Percentiles rank a stretch among this genome's conserved stretches.
Conservation (phyloP, 1,139 yeast genomes). For the Lizanozyma gosingica region DNA sequence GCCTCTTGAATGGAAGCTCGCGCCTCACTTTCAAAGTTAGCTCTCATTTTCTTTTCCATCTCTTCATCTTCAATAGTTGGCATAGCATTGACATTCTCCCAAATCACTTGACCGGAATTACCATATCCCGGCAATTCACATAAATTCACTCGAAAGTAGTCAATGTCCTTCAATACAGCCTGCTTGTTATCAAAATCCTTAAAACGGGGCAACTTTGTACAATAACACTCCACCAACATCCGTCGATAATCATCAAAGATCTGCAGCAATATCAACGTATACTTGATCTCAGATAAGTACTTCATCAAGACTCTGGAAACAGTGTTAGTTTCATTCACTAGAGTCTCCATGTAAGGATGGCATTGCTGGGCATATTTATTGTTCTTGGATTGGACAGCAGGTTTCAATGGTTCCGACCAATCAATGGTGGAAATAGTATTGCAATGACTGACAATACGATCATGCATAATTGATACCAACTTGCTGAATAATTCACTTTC, state of each 20-base stretch:
- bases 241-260: constrained; percentile 56
- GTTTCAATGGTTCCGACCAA: constrained; percentile 38
- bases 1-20: constrained; percentile 2
- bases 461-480: constrained; percentile 62
- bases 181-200: constrained; percentile 47
- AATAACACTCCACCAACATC: constrained; percentile 45
- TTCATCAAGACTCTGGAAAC: constrained; percentile 53
- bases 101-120: constrained; percentile 54
- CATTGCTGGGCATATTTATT: constrained; percentile 27
- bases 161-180: constrained; percentile 51
- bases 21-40: constrained; percentile 18
- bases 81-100: constrained; percentile 55
- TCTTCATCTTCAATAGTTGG: constrained; percentile 41
- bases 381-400: constrained; percentile 4
- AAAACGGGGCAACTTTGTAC: constrained; percentile 41
- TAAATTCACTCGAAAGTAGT: constrained; percentile 53
- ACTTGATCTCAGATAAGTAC: constrained; percentile 47
- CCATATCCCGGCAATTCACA: constrained; percentile 57
- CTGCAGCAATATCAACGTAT: constrained; percentile 41
- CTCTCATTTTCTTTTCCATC: constrained; percentile 40
- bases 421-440: constrained; percentile 35
- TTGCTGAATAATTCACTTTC: constrained; percentile 59
- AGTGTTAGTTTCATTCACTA: constrained; percentile 59
- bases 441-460: constrained; percentile 47
- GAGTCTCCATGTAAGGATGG: constrained; percentile 55